A percentile compares a stretch with the other conserved stretches of the same genome.
These are phyloP conservation scores for Nothopassalora personata DNA, from an alignment of 2,329 filamentous ascomycete genomes.

Conservation along the genomic window DNA sequence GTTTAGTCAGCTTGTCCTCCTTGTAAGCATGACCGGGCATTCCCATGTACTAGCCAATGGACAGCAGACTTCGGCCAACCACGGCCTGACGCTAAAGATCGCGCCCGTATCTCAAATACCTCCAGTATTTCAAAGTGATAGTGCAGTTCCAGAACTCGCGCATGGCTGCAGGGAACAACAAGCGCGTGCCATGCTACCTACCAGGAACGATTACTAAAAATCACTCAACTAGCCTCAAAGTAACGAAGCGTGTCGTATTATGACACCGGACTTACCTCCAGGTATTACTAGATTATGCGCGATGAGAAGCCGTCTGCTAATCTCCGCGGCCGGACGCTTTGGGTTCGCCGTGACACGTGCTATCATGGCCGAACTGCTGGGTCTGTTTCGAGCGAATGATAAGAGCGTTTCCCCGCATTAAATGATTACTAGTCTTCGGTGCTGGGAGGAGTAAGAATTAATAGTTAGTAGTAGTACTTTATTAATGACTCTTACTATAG, in stretches of 20 bases:
- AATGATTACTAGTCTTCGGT: too few species aligned
- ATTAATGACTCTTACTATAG: too few species aligned
- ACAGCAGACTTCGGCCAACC: too few species aligned
- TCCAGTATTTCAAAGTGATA: too few species aligned
- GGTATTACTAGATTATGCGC: background rate
- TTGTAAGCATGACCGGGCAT: too few species aligned
- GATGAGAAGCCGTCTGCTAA: background rate
- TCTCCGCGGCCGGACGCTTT: background rate
- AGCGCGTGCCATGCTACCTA: background rate
- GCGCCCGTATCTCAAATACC: too few species aligned
- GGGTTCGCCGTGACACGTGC: background rate
- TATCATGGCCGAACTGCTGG: background rate
- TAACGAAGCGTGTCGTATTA: background rate
- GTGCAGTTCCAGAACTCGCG: background rate
- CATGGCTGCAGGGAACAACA: background rate
- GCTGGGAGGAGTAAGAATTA: too few species aligned
- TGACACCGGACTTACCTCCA: background rate
- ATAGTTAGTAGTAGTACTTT: too few species aligned
- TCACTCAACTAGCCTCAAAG: background rate
- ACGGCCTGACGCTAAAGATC: too few species aligned
- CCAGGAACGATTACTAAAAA: background rate
- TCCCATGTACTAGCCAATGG: too few species aligned
- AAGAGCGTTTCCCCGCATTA: too few species aligned
- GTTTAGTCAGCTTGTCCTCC: too few species aligned
- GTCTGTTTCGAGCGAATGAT: background rate